Evolutionary conservation across 129 eudicot genomes (phyloP).

Genomic region (Lonicera japonica): DNA sequence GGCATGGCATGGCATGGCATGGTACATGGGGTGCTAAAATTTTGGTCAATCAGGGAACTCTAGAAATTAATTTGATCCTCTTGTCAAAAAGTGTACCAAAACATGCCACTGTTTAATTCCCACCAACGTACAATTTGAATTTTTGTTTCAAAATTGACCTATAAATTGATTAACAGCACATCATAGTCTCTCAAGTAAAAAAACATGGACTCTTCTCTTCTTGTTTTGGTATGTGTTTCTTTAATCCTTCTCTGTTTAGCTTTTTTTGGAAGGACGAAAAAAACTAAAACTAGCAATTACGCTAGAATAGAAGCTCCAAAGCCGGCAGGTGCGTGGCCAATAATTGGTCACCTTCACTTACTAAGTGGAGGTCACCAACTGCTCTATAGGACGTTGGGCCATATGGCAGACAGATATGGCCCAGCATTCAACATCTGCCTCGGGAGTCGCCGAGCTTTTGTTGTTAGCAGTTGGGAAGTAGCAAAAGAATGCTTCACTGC

Average conservation of each 20-base stretch:
- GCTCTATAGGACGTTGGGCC: not conserved
- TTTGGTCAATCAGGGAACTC: too few relatives aligned
- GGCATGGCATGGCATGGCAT: too few relatives aligned
- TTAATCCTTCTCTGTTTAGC: not conserved
- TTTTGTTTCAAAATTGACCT: not conserved
- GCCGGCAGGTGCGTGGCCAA: slow-evolving; percentile 3
- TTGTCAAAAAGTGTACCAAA: too few relatives aligned
- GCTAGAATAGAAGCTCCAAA: not conserved
- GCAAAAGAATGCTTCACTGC: slow-evolving; percentile 10
- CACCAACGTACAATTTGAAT: not conserved
- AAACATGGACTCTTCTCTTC: not conserved
- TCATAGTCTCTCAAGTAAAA: not conserved
- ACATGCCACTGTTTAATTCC: too few relatives aligned
- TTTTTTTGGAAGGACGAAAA: not conserved
- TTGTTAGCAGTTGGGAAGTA: not conserved
- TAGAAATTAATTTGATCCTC: too few relatives aligned
- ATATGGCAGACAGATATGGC: slow-evolving; percentile 2
- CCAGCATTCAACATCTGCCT: slow-evolving; percentile 4
- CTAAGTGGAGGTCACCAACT: not conserved
- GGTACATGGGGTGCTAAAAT: too few relatives aligned
- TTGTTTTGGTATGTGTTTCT: not conserved
- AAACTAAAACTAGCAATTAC: not conserved
- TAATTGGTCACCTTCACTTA: slow-evolving; percentile 13
- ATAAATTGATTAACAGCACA: not conserved
- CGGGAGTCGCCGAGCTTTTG: not conserved